phyloP scores from a whole-genome alignment of 2,329 filamentous ascomycete species.

The Hymenoscyphus fraxineus region DNA sequence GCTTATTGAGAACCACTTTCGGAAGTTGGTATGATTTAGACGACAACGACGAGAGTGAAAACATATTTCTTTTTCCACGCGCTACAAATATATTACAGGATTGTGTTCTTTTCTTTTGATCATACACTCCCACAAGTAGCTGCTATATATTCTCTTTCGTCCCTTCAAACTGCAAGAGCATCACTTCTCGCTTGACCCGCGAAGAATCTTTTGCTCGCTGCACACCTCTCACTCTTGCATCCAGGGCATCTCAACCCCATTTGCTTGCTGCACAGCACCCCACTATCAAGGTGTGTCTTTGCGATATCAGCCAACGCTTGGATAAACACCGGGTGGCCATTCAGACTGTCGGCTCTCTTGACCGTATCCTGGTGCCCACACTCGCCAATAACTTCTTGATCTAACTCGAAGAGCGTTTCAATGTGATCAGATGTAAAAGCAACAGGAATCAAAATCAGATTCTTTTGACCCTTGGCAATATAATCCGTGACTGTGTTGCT shows the following conservation, averaged over 20 bases:
- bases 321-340: constrained; percentile 89
- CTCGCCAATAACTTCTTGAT: constrained; percentile 91
- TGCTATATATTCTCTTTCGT: not conserved
- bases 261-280: constrained; percentile 68
- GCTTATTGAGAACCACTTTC: not conserved
- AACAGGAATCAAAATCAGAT: constrained; percentile 88
- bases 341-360: constrained; percentile 87
- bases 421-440: constrained; percentile 99
- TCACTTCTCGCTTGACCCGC: constrained; percentile 22
- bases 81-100: not conserved
- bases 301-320: constrained; percentile 84
- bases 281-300: constrained; percentile 69
- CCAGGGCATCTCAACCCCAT: constrained; percentile 90
- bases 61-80: not conserved
- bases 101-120: not conserved
- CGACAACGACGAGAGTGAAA: not conserved
- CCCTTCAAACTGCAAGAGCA: constrained; percentile 19
- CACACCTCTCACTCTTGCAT: constrained; percentile 84
- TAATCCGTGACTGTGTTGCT: constrained; percentile 83
- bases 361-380: constrained; percentile 73
- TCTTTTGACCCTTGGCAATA: constrained; percentile 84
- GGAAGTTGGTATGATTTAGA: not conserved
- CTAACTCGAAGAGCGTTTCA: constrained; percentile 91
- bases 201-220: constrained; percentile 71
- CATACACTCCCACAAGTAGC: not conserved